Conservation (phyloP, 1,284 basidiomycete genomes). For the Malassezia japonica region DNA sequence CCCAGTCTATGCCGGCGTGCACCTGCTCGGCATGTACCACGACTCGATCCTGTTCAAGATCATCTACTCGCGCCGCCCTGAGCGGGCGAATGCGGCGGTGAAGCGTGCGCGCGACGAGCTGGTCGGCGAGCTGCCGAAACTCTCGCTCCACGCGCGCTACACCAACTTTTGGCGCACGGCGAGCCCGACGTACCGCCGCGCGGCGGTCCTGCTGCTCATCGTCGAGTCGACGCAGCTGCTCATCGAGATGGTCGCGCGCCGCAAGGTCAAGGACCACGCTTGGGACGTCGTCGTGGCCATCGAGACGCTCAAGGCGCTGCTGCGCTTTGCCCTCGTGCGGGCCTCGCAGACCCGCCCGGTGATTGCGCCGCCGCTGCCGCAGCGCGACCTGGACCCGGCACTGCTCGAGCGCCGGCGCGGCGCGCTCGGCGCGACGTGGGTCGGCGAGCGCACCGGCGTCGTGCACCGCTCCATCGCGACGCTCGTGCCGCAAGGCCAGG, state of each 20-base stretch:
- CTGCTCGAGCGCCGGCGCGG: slow-evolving; percentile 26
- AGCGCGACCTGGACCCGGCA: slow-evolving; percentile 45
- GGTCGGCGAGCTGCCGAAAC: slow-evolving; percentile 20
- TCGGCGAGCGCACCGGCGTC: slow-evolving; percentile 32
- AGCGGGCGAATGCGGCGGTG: neutral
- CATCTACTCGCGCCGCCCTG: slow-evolving; percentile 19
- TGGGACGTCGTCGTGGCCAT: slow-evolving; percentile 50
- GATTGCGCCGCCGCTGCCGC: slow-evolving; percentile 48
- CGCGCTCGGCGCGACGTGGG: slow-evolving; percentile 21
- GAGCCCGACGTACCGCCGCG: slow-evolving; percentile 38
- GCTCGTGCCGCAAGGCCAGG: slow-evolving; percentile 16
- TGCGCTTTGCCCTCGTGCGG: slow-evolving; percentile 47
- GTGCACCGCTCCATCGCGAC: slow-evolving; percentile 33
- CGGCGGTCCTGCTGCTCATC: slow-evolving; percentile 42
- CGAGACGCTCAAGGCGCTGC: slow-evolving; percentile 47
- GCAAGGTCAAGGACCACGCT: slow-evolving; percentile 34
- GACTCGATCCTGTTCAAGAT: slow-evolving; percentile 49
- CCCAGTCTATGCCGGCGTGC: slow-evolving; percentile 48
- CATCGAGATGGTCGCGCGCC: slow-evolving; percentile 49
- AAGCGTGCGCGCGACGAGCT: neutral
- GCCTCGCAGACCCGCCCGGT: slow-evolving; percentile 43
- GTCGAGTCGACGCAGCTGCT: slow-evolving; percentile 48
- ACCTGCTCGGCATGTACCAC: slow-evolving; percentile 50
- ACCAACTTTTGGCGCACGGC: slow-evolving; percentile 45
- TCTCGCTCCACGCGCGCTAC: slow-evolving; percentile 49